Evolutionary conservation across 768 basidiomycete genomes (phyloP).

Genomic region (Suillus tomentosus): DNA sequence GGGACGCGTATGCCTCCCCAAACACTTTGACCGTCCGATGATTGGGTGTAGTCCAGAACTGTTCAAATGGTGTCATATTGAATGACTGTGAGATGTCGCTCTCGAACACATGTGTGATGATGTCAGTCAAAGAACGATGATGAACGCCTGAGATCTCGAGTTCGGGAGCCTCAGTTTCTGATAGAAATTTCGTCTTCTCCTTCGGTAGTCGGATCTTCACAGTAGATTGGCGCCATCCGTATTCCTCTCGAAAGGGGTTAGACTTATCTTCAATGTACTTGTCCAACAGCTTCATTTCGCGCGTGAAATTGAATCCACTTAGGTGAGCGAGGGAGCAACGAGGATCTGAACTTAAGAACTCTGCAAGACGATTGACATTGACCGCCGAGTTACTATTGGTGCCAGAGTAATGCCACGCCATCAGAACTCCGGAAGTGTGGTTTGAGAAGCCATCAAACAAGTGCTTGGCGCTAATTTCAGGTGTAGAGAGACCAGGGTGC

Average conservation of each 20-base stretch:
- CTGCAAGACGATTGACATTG: not conserved
- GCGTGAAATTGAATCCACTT: conserved; percentile 24
- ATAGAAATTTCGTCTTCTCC: too few relatives aligned
- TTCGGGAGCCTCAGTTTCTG: not conserved
- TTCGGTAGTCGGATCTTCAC: too few relatives aligned
- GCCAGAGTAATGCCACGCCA: conserved; percentile 9
- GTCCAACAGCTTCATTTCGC: conserved; percentile 17
- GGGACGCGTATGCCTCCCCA: too few relatives aligned
- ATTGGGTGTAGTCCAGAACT: too few relatives aligned
- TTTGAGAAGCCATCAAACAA: conserved; percentile 25
- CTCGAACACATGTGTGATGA: not conserved
- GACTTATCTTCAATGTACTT: conserved; percentile 10
- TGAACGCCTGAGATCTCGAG: not conserved
- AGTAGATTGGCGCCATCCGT: too few relatives aligned
- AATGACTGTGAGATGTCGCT: too few relatives aligned
- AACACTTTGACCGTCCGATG: too few relatives aligned
- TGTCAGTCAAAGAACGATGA: not conserved
- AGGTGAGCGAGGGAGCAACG: not conserved
- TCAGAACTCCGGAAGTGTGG: not conserved
- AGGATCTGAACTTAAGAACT: not conserved
- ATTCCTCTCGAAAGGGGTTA: too few relatives aligned
- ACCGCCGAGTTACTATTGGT: conserved; percentile 20
- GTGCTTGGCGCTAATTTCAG: not conserved
- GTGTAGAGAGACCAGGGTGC: not conserved
- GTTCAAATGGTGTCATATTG: too few relatives aligned